Conservation (phyloP, 306 rosid genomes). For the Fagus crenata region DNA sequence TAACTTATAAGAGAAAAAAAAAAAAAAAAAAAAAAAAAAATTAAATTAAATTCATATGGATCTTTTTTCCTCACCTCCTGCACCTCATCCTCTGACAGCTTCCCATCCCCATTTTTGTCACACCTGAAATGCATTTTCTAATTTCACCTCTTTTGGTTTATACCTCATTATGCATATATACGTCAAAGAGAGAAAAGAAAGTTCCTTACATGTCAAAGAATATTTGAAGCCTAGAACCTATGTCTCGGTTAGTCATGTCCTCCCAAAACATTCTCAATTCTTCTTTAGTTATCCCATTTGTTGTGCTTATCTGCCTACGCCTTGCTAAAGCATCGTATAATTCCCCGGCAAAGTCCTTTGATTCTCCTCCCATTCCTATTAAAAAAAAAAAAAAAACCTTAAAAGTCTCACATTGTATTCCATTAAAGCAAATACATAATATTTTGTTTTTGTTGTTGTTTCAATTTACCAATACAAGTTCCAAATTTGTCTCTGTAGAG, state of each 20-base stretch:
- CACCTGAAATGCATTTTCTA: conserved; percentile 51
- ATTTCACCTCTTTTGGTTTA: conserved; percentile 21
- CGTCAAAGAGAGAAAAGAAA: neutral
- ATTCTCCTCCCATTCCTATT: conserved; percentile 81
- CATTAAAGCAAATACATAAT: neutral
- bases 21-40: no score
- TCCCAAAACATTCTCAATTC: conserved; percentile 73
- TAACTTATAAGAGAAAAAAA: neutral
- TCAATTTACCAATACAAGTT: conserved; percentile 60
- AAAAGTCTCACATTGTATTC: conserved; percentile 12
- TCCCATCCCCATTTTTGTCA: conserved; percentile 98
- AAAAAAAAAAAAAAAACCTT: conserved; percentile 4
- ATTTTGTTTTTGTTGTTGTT: neutral
- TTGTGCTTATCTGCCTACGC: conserved; percentile 42
- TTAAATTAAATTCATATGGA: neutral
- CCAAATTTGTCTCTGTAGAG: conserved; percentile 74
- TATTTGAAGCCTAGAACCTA: conserved; percentile 77
- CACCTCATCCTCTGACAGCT: conserved; percentile 84
- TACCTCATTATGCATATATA: neutral
- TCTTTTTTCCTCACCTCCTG: conserved; percentile 59
- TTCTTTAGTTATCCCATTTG: conserved; percentile 47
- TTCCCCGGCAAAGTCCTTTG: conserved; percentile 83
- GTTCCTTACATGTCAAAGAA: conserved; percentile 84
- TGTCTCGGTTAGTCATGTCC: conserved; percentile 71
- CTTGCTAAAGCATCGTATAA: conserved; percentile 71